Evolutionary conservation across 805 yeast species (phyloP).

Genomic region (Ogataea glucozyma): DNA sequence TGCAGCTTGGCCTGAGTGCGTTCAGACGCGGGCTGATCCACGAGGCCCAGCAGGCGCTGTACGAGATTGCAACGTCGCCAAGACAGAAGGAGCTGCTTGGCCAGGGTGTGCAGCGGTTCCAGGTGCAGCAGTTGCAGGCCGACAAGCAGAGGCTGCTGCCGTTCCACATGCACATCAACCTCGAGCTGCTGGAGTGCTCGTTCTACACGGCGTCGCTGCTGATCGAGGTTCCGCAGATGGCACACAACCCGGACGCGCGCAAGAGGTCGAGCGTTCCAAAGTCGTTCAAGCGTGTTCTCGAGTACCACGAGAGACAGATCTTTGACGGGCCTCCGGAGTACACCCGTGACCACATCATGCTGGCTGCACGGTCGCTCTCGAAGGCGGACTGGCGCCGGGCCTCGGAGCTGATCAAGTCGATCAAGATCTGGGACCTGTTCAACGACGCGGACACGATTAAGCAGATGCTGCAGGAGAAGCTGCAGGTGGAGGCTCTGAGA

Average conservation of each 20-base stretch:
- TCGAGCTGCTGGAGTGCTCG: slow-evolving; percentile 91
- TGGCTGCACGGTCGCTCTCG: slow-evolving; percentile 86
- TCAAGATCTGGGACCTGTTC: slow-evolving; percentile 85
- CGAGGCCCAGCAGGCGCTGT: slow-evolving; percentile 84
- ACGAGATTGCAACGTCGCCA: slow-evolving; percentile 83
- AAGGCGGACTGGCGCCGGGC: slow-evolving; percentile 88
- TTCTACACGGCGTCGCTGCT: slow-evolving; percentile 87
- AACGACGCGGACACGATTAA: slow-evolving; percentile 67
- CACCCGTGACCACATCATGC: slow-evolving; percentile 88
- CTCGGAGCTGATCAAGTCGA: slow-evolving; percentile 65
- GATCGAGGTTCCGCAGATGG: slow-evolving; percentile 89
- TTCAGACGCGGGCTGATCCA: slow-evolving; percentile 84
- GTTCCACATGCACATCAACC: slow-evolving; percentile 96
- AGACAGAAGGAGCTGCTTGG: slow-evolving; percentile 91
- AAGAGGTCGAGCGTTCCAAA: slow-evolving; percentile 55
- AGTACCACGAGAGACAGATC: slow-evolving; percentile 89
- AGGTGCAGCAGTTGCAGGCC: slow-evolving; percentile 44
- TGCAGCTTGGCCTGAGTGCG: slow-evolving; percentile 93
- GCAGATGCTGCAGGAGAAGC: slow-evolving; percentile 70
- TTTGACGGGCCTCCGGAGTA: slow-evolving; percentile 98
- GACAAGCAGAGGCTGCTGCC: slow-evolving; percentile 88
- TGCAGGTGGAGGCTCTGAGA: slow-evolving; percentile 88
- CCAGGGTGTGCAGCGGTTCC: slow-evolving; percentile 78
- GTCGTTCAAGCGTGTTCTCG: slow-evolving; percentile 88
- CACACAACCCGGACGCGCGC: slow-evolving; percentile 69